These are phyloP conservation scores for Arthrobotrys conoides DNA, from an alignment of 2,329 filamentous ascomycete species.

Conservation along the genomic window DNA sequence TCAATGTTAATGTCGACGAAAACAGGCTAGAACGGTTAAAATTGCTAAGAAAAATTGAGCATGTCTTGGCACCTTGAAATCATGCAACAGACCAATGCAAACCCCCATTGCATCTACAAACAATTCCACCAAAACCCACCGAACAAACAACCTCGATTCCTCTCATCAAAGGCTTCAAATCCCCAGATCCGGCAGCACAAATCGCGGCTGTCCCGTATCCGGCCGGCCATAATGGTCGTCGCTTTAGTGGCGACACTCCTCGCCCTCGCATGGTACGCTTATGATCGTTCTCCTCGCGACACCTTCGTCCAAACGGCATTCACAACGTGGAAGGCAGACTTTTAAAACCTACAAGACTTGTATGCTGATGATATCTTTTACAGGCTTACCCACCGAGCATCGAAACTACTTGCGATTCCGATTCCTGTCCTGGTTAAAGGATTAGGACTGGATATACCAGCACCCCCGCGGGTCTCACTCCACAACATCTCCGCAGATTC, in stretches of 20 bases:
- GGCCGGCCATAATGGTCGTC: constrained; percentile 48
- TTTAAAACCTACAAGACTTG: constrained; percentile 17
- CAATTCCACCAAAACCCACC: constrained; percentile 1
- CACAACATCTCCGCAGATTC: constrained; percentile 89
- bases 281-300: constrained; percentile 10
- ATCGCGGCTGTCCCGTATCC: not conserved
- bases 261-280: constrained; percentile 55
- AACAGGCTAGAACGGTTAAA: constrained; percentile 25
- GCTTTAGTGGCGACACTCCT: constrained; percentile 58
- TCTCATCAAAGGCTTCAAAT: constrained; percentile 20
- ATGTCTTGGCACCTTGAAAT: constrained; percentile 31
- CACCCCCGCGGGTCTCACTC: constrained; percentile 88
- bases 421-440: constrained; percentile 91
- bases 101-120: constrained; percentile 26
- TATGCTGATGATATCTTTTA: constrained; percentile 67
- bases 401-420: constrained; percentile 89
- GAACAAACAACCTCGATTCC: constrained; percentile 25
- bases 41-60: constrained; percentile 27
- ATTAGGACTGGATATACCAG: constrained; percentile 92
- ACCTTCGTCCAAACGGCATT: not conserved
- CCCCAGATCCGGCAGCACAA: not conserved
- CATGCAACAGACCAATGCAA: constrained; percentile 34
- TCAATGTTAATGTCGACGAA: not conserved
- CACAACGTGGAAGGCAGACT: constrained; percentile 14
- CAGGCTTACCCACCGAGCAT: constrained; percentile 78